Conservation (phyloP, 2,329 filamentous ascomycete species). For the Hypoxylon sp. region DNA sequence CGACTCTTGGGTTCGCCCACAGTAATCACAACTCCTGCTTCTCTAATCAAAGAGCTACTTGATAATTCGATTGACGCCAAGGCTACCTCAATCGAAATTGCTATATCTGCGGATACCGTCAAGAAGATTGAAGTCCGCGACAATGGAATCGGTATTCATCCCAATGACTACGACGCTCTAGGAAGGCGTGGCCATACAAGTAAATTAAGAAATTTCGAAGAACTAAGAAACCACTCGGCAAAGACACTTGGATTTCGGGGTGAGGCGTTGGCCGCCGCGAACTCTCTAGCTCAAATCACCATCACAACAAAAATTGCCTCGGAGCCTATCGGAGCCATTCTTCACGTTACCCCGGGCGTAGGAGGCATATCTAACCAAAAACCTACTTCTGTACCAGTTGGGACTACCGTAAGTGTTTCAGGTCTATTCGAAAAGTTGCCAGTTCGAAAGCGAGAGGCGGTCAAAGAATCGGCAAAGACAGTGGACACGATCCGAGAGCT, state of each 20-base stretch:
- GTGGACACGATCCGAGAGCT: slow-evolving; percentile 66
- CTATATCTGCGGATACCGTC: slow-evolving; percentile 71
- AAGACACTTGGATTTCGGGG: slow-evolving; percentile 78
- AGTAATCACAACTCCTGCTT: slow-evolving; percentile 65
- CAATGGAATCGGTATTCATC: slow-evolving; percentile 75
- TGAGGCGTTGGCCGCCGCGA: slow-evolving; percentile 73
- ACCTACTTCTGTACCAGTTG: slow-evolving; percentile 64
- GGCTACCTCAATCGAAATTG: slow-evolving; percentile 71
- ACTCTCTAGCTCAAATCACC: slow-evolving; percentile 65
- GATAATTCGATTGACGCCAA: slow-evolving; percentile 80
- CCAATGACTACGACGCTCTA: slow-evolving; percentile 67
- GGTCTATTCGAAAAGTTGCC: slow-evolving; percentile 68
- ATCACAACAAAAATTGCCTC: slow-evolving; percentile 70
- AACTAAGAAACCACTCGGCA: slow-evolving; percentile 65
- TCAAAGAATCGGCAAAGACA: slow-evolving; percentile 66
- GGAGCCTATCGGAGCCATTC: slow-evolving; percentile 64
- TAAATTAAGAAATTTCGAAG: slow-evolving; percentile 72
- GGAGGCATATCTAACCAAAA: slow-evolving; percentile 53
- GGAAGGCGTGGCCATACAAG: slow-evolving; percentile 77
- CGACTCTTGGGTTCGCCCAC: slow-evolving; percentile 68
- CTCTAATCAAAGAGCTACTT: slow-evolving; percentile 77
- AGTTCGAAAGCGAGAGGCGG: slow-evolving; percentile 66
- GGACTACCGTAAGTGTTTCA: slow-evolving; percentile 71
- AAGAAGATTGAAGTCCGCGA: slow-evolving; percentile 75
- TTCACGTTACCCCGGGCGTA: slow-evolving; percentile 53